These are phyloP conservation scores for Azolla pinnata DNA, from an alignment of 75 land plant species.

Conservation along the genomic window DNA sequence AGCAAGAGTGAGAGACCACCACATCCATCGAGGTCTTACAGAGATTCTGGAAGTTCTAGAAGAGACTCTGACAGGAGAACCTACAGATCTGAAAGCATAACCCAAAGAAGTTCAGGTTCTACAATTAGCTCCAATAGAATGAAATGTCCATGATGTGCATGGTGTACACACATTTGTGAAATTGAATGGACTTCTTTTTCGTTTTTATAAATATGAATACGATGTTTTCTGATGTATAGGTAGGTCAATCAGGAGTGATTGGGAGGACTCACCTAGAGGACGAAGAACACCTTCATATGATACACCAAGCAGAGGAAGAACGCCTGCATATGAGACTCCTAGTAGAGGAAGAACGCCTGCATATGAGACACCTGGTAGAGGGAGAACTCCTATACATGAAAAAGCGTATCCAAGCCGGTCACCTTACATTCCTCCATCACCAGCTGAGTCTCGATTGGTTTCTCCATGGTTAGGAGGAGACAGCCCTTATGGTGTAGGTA, in stretches of 20 bases:
- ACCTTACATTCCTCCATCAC: constrained; percentile 41
- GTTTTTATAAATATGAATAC: neutral
- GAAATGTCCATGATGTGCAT: neutral
- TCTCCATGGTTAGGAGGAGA: constrained; percentile 83
- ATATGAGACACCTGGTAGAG: constrained; percentile 19
- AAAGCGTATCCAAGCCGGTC: constrained; percentile 27
- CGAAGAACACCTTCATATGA: neutral
- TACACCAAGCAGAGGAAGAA: neutral
- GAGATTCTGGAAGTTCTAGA: too few species aligned
- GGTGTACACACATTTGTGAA: neutral
- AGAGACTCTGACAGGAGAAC: too few species aligned
- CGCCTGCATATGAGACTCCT: neutral
- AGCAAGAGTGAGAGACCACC: neutral
- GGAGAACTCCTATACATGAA: constrained; percentile 15
- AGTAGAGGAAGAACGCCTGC: constrained; percentile 22
- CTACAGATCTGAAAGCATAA: neutral
- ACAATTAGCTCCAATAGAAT: neutral
- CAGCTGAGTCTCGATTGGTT: constrained; percentile 77
- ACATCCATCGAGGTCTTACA: too few species aligned
- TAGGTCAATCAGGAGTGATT: constrained; percentile 81
- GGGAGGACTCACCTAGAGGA: constrained; percentile 63
- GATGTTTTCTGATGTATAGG: constrained; percentile 22
- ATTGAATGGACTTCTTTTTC: too few species aligned
- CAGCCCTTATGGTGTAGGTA: constrained; percentile 39
- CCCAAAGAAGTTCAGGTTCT: neutral